These are phyloP conservation scores for Parietaria judaica DNA, from an alignment of 306 rosid species.

Conservation along the genomic window DNA sequence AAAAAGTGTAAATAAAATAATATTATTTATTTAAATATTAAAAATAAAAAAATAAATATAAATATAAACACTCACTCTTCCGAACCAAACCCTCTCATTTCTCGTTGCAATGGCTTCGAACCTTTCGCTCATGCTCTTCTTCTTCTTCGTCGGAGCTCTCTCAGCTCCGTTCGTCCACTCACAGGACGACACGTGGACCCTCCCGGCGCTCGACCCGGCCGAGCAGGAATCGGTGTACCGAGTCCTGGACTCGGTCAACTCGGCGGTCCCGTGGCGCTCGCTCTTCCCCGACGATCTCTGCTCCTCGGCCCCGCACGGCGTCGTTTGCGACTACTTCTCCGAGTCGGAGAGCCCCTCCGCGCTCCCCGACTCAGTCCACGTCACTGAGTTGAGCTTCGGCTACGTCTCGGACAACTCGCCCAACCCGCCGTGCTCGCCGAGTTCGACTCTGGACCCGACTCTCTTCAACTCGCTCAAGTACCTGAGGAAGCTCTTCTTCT, in stretches of 20 bases:
- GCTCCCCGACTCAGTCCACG: slow-evolving; percentile 25
- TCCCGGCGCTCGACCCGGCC: slow-evolving; percentile 21
- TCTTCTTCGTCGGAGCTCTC: slow-evolving; percentile 1
- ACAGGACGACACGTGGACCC: slow-evolving; percentile 11
- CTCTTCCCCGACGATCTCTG: slow-evolving; percentile 61
- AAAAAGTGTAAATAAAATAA: background rate
- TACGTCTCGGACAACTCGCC: slow-evolving; percentile 56
- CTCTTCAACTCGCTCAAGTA: slow-evolving; percentile 50
- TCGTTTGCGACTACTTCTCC: slow-evolving; percentile 44
- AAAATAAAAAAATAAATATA: background rate
- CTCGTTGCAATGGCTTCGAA: slow-evolving; percentile 28
- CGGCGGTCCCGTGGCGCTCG: slow-evolving; percentile 52
- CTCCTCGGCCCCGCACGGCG: slow-evolving; percentile 57
- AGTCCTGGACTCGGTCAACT: slow-evolving; percentile 56
- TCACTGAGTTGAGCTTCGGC: slow-evolving; percentile 64
- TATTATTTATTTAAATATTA: background rate
- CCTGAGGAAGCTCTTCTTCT: slow-evolving; percentile 72
- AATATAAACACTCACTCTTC: background rate
- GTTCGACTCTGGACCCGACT: slow-evolving; percentile 43
- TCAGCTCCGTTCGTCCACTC: slow-evolving; percentile 16
- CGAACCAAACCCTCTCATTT: background rate
- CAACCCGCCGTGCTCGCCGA: slow-evolving; percentile 59
- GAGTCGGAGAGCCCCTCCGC: background rate
- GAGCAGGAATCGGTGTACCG: slow-evolving; percentile 44
- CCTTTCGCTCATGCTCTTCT: slow-evolving; percentile 12